Conservation (phyloP, 495 filamentous ascomycete species). For the Hypomontagnella monticulosa region DNA sequence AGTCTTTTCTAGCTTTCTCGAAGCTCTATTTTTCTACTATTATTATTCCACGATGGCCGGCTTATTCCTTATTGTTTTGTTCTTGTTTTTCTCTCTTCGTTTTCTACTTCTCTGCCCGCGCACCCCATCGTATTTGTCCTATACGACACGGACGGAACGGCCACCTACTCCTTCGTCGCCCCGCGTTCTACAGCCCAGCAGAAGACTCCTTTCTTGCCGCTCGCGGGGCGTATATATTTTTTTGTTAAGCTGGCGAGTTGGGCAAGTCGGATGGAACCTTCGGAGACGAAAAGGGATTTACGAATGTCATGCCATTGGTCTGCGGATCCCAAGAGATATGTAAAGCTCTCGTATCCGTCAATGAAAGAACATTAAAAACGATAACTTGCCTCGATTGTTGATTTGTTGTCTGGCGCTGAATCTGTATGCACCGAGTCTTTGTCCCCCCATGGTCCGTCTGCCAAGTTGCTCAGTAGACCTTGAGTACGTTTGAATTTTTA, state of each 20-base stretch:
- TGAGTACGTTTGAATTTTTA: too few species aligned
- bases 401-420: too few species aligned
- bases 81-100: conserved; percentile 33
- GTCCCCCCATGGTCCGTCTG: too few species aligned
- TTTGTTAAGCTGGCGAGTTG: conserved; percentile 20
- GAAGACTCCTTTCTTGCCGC: conserved; percentile 12
- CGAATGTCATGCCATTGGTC: conserved; percentile 49
- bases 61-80: conserved; percentile 39
- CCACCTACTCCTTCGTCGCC: conserved; percentile 25
- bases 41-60: conserved; percentile 41
- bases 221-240: conserved; percentile 30
- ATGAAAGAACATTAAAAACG: conserved; percentile 43
- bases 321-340: conserved; percentile 37
- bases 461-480: too few species aligned
- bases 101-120: conserved; percentile 25
- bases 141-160: neutral
- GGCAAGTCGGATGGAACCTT: conserved; percentile 30
- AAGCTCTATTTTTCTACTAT: conserved; percentile 46
- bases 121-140: conserved; percentile 1
- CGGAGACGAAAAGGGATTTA: conserved; percentile 41
- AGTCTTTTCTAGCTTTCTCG: conserved; percentile 40
- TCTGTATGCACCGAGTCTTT: too few species aligned
- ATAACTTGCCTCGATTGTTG: neutral
- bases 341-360: conserved; percentile 43
- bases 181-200: conserved; percentile 20